These are phyloP conservation scores for Coemansia sp. DNA, from an alignment of 192 early-diverging fungal genomes.

Conservation along the genomic window DNA sequence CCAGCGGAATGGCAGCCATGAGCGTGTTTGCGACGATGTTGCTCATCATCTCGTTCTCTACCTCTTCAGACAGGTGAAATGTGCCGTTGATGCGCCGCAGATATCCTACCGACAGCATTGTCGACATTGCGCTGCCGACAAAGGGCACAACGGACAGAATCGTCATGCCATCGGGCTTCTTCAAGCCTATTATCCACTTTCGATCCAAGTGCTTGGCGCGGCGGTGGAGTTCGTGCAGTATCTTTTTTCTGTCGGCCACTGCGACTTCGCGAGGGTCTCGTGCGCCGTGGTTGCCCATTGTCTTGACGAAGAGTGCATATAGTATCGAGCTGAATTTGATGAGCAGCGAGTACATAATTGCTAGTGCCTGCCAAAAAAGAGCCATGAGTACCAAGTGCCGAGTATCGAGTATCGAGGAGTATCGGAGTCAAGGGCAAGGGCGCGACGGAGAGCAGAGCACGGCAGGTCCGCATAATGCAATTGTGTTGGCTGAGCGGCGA, in stretches of 20 bases:
- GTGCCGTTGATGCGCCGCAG: constrained; percentile 20
- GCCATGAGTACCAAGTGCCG: neutral
- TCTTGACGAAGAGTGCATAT: neutral
- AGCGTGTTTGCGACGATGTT: constrained; percentile 30
- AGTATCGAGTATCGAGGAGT: neutral
- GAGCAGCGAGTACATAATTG: neutral
- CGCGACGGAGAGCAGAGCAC: neutral
- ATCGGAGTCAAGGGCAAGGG: neutral
- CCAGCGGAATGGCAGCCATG: constrained; percentile 28
- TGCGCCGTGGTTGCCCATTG: constrained; percentile 8
- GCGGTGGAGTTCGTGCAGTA: constrained; percentile 20
- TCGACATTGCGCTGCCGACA: constrained; percentile 29
- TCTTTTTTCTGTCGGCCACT: constrained; percentile 24
- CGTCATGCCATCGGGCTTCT: constrained; percentile 37
- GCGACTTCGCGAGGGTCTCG: constrained; percentile 9
- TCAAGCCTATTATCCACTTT: constrained; percentile 32
- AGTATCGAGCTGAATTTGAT: neutral
- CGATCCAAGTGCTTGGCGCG: constrained; percentile 39
- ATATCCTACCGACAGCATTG: constrained; percentile 31
- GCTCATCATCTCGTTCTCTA: constrained; percentile 14
- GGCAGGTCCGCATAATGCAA: neutral
- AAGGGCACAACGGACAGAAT: constrained; percentile 31
- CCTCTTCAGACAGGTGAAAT: constrained; percentile 18
- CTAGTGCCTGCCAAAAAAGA: neutral
- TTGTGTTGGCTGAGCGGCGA: neutral